These are phyloP conservation scores for Neocatenulostroma microsporum DNA, from an alignment of 2,329 filamentous ascomycete species.

Conservation along the genomic window DNA sequence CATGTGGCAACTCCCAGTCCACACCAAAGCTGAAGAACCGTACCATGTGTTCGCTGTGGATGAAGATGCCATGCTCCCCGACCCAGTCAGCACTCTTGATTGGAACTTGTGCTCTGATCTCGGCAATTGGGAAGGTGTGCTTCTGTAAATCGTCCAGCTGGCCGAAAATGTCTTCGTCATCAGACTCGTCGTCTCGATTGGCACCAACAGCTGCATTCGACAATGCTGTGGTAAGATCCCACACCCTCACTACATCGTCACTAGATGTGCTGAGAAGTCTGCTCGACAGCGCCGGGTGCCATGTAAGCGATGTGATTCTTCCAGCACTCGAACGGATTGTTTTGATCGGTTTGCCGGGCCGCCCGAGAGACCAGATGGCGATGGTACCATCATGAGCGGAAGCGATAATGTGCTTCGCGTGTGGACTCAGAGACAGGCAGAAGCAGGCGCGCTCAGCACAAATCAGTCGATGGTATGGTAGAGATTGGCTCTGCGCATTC, in stretches of 20 bases:
- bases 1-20: slow-evolving; percentile 12
- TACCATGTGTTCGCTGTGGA: slow-evolving; percentile 11
- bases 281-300: slow-evolving; percentile 6
- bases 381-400: background rate
- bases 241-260: slow-evolving; percentile 6
- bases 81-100: slow-evolving; percentile 14
- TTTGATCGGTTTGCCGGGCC: background rate
- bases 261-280: slow-evolving; percentile 3
- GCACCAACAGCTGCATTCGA: background rate
- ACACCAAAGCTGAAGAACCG: slow-evolving; percentile 17
- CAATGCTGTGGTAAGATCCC: slow-evolving; percentile 6
- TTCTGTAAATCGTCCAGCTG: slow-evolving; percentile 11
- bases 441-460: background rate
- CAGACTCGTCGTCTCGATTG: slow-evolving; percentile 3
- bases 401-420: background rate
- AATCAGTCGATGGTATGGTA: slow-evolving; percentile 4
- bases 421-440: background rate
- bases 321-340: background rate
- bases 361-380: background rate
- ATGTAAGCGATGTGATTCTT: slow-evolving; percentile 2
- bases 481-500: too few relatives aligned
- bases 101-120: slow-evolving; percentile 7
- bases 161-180: slow-evolving; percentile 18
- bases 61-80: slow-evolving; percentile 20
- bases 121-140: slow-evolving; percentile 5